Evolutionary conservation across 1,139 yeast species (phyloP).

Genomic region (Hansenula sp.): DNA sequence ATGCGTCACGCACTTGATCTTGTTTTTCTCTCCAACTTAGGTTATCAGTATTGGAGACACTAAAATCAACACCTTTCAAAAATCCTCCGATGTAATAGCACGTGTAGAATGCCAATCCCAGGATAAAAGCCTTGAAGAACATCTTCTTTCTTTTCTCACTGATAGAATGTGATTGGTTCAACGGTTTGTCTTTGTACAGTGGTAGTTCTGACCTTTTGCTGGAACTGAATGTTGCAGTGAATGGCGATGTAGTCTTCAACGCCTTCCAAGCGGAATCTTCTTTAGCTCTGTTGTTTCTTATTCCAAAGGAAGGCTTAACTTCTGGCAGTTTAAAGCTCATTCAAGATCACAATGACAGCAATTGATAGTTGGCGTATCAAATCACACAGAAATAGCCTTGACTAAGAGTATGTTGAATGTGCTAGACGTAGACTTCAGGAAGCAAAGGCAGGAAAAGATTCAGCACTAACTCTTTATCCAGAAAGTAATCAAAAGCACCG

Average conservation of each 20-base stretch:
- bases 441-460: no score
- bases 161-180: constrained; percentile 2
- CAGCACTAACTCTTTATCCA: no score
- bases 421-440: no score
- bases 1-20: constrained; percentile 55
- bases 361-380: not conserved
- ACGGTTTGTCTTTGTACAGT: constrained; percentile 37
- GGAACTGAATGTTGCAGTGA: not conserved
- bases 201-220: constrained; percentile 24
- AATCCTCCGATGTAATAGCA: constrained; percentile 29
- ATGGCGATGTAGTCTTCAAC: constrained; percentile 9
- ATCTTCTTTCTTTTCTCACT: constrained; percentile 23
- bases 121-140: constrained; percentile 41
- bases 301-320: not conserved
- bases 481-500: no score
- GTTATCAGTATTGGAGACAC: not conserved
- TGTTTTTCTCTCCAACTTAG: constrained; percentile 42
- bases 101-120: constrained; percentile 36
- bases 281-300: not conserved
- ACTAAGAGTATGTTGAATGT: no score
- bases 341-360: not conserved
- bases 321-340: constrained; percentile 3
- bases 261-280: constrained; percentile 18
- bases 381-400: no score
- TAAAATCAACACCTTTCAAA: constrained; percentile 7